Conservation (phyloP, 2,329 filamentous ascomycete genomes). For the Sphaerulina populicola region DNA sequence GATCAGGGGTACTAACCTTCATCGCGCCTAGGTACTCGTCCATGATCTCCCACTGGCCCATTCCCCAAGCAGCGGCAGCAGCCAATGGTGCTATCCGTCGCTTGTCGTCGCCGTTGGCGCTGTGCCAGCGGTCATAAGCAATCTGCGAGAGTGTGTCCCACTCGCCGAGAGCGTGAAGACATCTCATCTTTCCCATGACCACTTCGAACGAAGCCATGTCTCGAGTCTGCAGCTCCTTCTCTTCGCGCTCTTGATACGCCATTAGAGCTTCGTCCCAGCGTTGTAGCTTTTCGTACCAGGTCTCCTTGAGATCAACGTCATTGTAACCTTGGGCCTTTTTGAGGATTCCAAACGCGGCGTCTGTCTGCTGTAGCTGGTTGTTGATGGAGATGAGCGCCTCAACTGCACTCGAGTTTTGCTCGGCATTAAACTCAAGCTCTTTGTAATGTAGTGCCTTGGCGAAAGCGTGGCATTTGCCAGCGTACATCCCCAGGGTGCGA, state of each 20-base stretch:
- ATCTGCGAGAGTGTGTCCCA: conserved; percentile 89
- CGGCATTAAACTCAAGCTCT: conserved; percentile 93
- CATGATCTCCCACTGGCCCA: conserved; percentile 97
- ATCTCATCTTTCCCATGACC: conserved; percentile 99
- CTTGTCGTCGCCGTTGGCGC: conserved; percentile 77
- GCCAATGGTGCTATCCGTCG: conserved; percentile 86
- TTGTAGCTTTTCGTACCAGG: conserved; percentile 97
- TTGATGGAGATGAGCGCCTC: conserved; percentile 99
- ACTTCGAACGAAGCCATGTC: conserved; percentile 67
- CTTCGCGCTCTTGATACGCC: conserved; percentile 82
- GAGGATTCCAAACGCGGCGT: conserved; percentile 95
- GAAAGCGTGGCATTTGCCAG: conserved; percentile 92
- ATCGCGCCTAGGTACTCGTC: conserved; percentile 93
- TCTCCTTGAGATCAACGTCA: conserved; percentile 93
- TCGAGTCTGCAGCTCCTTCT: conserved; percentile 46
- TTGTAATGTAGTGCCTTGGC: conserved; percentile 99
- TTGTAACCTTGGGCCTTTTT: conserved; percentile 92
- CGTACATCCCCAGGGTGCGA: conserved; percentile 83
- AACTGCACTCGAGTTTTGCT: conserved; percentile 89
- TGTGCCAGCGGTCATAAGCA: conserved; percentile 88
- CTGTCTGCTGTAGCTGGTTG: conserved; percentile 97
- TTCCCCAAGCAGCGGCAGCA: conserved; percentile 90
- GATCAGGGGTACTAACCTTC: conserved; percentile 85
- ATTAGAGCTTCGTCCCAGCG: conserved; percentile 94
- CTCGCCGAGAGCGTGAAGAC: conserved; percentile 89